Base-by-base conservation (phyloP, 2,329 filamentous ascomycete genomes). In the Emergomyces africanus region DNA sequence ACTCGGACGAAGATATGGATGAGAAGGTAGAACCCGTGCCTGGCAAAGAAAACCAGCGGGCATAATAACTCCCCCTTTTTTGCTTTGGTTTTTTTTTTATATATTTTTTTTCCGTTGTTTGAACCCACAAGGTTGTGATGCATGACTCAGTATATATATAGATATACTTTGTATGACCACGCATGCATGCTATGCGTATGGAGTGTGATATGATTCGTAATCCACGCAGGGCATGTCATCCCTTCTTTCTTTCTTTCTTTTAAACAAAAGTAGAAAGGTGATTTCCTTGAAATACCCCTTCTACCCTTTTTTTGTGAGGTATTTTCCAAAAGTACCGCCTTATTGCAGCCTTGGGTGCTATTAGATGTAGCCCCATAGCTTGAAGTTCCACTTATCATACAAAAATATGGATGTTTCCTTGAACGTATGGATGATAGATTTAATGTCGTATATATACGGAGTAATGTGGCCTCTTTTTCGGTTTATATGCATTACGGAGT, bases 1-100 rank as follows among this genome's bases (percentile, higher is more conserved):
- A 71, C 15, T 9, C 30, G 53, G 25, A 57, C 15, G 42, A 33
- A 49, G 18, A 25, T 42, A 39, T 8, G 41, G 48, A 37, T 46
- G 39, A 42, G 23, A 23, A 46, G 23, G 10, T 23, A 2, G 37
- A 44, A 37, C 18, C n/a, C 4, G 18, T 35, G 33, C 2, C 33
- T 51, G 14, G 1, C 25, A 51, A n/a, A 28, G 28, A 51, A 20
- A 33, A 1, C 1, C 4, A 48, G 44, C 12, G 5, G 12, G 23
- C 23, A 28, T 48, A 12, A 28, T 15, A n/a, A n/a, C n/a, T 18
- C 14, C 0, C 1, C 12, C 9, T 25, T 46, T 46, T 25, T 46
- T 15, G 10, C 15, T 10, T 39, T 14, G 12, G n/a, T n/a, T n/a
- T n/a, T n/a, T n/a, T n/a, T n/a, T n/a, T n/a, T n/a, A n/a, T n/a